Evolutionary conservation across 2,329 filamentous ascomycete species (phyloP), one percentile per base, ranked within the genome.

Genomic region (Botrytis galanthina): DNA sequence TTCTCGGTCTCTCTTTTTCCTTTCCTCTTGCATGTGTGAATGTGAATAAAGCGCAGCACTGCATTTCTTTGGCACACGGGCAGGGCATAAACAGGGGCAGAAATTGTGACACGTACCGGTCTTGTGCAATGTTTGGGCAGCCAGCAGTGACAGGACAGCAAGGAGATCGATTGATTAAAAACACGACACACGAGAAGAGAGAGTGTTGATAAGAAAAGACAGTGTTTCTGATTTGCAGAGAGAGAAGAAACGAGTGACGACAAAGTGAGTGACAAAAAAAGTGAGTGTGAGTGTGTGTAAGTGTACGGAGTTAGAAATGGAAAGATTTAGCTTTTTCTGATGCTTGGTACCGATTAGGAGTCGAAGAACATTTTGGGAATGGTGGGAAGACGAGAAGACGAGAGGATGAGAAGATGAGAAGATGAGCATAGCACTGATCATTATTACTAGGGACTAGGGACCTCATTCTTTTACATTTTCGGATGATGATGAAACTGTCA

Each of bases 51-150:
- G 0, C 48, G 48, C 37, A n/a, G 46, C 59, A 71, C 64, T 68
- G 46, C 46, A 67, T 20, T 22, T 68, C n/a, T 57, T 4, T 3
- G n/a, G 48, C 46, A 57, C 29, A 57, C n/a, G 69, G 42, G 54
- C 46, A 37, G 26, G 26, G 48, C n/a, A 57, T 68, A 57, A 57
- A 57, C 70, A 71, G 70, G 70, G 70, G 70, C 35, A 12, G n/a
- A 20, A 35, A 62, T 42, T 57, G 70, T 66, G 46, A 71, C 70
- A 71, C 70, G 70, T 71, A 71, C 70, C 60, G 37, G 32, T 54
- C 20, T 20, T 54, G 69, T 57, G n/a, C 46, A 37, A 63, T 37
- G 44, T 46, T 62, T 37, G 69, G 54, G 57, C 54, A 62, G 42
- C 57, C 54, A 62, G 42, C 42, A 51, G 42, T 66, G 46, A 16